Conservation (phyloP, 345 rosid species). For the Arabidopsis suecica region DNA sequence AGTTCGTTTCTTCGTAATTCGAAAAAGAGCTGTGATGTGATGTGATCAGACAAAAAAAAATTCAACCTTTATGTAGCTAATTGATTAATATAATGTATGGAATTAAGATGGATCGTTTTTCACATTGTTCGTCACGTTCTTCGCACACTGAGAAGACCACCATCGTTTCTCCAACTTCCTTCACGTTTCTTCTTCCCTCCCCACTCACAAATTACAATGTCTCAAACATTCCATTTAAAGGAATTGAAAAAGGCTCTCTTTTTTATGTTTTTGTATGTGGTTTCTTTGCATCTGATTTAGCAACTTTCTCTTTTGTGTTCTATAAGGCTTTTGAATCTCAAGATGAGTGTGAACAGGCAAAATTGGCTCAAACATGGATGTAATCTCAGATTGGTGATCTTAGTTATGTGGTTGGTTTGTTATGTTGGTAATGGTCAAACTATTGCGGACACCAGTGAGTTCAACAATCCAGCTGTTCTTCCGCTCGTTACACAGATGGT, state of each 20-base stretch:
- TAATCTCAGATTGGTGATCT: constrained; percentile 48
- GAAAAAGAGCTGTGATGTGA: not conserved
- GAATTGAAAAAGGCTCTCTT: not conserved
- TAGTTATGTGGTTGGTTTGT: constrained; percentile 50
- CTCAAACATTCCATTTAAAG: constrained; percentile 9
- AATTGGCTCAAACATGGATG: constrained; percentile 46
- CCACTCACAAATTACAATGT: constrained; percentile 16
- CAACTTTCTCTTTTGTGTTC: not conserved
- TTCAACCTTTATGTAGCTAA: constrained; percentile 8
- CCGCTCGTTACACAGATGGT: constrained; percentile 54
- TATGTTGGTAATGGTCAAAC: constrained; percentile 55
- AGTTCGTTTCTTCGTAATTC: not conserved
- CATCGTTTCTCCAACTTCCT: constrained; percentile 32
- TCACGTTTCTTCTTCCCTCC: constrained; percentile 37
- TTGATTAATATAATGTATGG: not conserved
- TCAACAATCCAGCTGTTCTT: constrained; percentile 60
- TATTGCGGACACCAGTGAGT: constrained; percentile 49
- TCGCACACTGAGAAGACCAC: constrained; percentile 6
- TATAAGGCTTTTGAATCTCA: constrained; percentile 21
- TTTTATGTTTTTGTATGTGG: not conserved
- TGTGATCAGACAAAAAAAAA: not conserved
- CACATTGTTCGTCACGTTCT: constrained; percentile 34
- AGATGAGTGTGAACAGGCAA: constrained; percentile 52
- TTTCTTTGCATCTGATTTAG: constrained; percentile 21
- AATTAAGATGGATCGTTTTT: constrained; percentile 28